A percentile compares a stretch with the other conserved stretches of the same genome.
These are phyloP conservation scores for Russula foetens DNA, from an alignment of 768 basidiomycete genomes.

Conservation along the genomic window DNA sequence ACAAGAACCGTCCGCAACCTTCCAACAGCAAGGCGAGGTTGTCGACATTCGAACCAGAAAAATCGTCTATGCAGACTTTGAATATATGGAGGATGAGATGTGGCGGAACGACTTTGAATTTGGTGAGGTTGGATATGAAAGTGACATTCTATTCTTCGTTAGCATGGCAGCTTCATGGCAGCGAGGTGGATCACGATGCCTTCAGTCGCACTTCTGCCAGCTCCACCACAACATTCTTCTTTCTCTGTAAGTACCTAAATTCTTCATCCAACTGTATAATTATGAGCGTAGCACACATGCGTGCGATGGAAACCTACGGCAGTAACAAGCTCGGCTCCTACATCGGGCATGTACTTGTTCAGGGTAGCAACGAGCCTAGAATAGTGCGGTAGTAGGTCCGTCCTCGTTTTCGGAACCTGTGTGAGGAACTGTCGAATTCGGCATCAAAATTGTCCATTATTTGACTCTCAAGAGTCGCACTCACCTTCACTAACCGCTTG, in stretches of 20 bases:
- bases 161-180: background rate
- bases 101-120: constrained; percentile 84
- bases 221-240: constrained; percentile 89
- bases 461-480: background rate
- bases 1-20: constrained; percentile 86
- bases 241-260: constrained; percentile 89
- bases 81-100: constrained; percentile 93
- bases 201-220: constrained; percentile 78
- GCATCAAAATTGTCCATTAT: background rate
- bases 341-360: constrained; percentile 88
- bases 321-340: constrained; percentile 75
- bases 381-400: constrained; percentile 90
- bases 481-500: constrained; percentile 81
- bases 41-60: constrained; percentile 87
- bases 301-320: constrained; percentile 41
- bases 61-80: constrained; percentile 96
- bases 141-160: constrained; percentile 58
- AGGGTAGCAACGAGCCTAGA: constrained; percentile 83
- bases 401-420: constrained; percentile 80
- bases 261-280: constrained; percentile 82
- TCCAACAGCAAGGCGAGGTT: constrained; percentile 88
- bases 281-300: background rate
- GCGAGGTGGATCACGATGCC: constrained; percentile 34
- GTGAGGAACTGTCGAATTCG: constrained; percentile 52
- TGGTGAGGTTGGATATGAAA: constrained; percentile 89